These are phyloP conservation scores for Pulicaria dysenterica DNA, from an alignment of 129 eudicot species.

Conservation along the genomic window DNA sequence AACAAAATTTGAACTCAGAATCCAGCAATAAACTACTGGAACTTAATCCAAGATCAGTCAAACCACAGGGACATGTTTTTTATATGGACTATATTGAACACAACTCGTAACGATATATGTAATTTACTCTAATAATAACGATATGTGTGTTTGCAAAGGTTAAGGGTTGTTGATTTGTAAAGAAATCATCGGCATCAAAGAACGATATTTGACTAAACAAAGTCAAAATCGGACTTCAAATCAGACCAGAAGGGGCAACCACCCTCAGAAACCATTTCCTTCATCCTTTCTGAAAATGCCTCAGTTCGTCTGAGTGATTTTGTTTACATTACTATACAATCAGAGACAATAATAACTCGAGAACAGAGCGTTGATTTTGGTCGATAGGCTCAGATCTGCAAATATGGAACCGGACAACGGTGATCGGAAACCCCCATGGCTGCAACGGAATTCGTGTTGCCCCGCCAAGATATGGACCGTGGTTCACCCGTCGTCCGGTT, in stretches of 20 bases:
- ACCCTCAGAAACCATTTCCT: slow-evolving; percentile 8
- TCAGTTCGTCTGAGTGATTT: slow-evolving; percentile 5
- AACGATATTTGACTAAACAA: slow-evolving; percentile 3
- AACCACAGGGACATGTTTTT: too few relatives aligned
- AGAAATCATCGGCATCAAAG: slow-evolving; percentile 14
- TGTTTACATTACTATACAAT: neutral
- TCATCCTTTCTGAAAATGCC: slow-evolving; percentile 20
- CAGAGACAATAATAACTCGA: neutral
- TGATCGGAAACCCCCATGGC: slow-evolving; percentile 28
- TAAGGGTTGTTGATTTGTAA: neutral
- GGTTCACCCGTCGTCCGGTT: slow-evolving; percentile 17
- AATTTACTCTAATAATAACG: neutral
- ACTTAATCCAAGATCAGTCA: neutral
- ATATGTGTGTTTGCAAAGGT: neutral
- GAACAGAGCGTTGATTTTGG: neutral
- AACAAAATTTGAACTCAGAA: neutral
- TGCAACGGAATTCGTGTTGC: slow-evolving; percentile 16
- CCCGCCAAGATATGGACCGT: slow-evolving; percentile 25
- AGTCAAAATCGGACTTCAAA: slow-evolving; percentile 16
- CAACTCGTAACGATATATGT: neutral
- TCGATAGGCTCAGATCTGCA: slow-evolving; percentile 28
- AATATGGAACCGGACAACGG: neutral
- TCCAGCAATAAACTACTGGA: neutral
- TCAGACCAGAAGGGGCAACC: slow-evolving; percentile 10
- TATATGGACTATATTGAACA: too few relatives aligned